These are phyloP conservation scores for Penicillium expansum DNA, from an alignment of 2,329 filamentous ascomycete genomes.

Conservation along the genomic window DNA sequence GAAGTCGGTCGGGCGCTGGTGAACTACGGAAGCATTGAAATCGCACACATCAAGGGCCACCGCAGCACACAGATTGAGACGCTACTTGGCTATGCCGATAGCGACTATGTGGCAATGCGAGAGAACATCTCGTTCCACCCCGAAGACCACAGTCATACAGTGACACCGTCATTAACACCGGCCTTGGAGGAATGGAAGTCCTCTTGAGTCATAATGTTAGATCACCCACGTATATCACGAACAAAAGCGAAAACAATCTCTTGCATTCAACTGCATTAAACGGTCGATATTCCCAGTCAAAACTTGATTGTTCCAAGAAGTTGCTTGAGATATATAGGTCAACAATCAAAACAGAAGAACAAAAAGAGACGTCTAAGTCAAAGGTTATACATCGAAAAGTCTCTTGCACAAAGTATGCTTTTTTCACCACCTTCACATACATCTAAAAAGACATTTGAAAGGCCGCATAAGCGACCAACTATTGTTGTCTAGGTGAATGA, in stretches of 20 bases:
- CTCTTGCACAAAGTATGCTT: no score
- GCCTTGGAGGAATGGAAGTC: slow-evolving; percentile 24
- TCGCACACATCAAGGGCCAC: slow-evolving; percentile 77
- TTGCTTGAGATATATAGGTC: not conserved
- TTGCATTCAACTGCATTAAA: not conserved
- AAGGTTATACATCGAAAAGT: no score
- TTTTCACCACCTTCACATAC: no score
- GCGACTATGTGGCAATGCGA: slow-evolving; percentile 85
- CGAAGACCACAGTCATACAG: slow-evolving; percentile 21
- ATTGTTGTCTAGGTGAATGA: not conserved
- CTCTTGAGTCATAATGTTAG: slow-evolving; percentile 4
- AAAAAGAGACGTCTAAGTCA: not conserved
- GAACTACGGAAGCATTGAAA: slow-evolving; percentile 87
- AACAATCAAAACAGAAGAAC: not conserved
- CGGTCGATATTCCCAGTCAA: not conserved
- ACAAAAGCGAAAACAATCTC: slow-evolving; percentile 1
- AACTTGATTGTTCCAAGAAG: not conserved
- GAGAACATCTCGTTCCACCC: slow-evolving; percentile 73
- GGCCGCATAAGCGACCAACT: no score
- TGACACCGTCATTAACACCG: slow-evolving; percentile 24
- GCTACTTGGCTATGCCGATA: slow-evolving; percentile 86
- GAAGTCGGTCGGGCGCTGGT: slow-evolving; percentile 89
- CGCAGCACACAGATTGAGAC: slow-evolving; percentile 77
- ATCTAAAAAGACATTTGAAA: no score
- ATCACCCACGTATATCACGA: slow-evolving; percentile 1